A percentile compares a stretch with the other conserved stretches of the same genome.
These are phyloP conservation scores for Cutaneotrichosporon sp. DNA, from an alignment of 1,284 basidiomycete species.

Conservation along the genomic window DNA sequence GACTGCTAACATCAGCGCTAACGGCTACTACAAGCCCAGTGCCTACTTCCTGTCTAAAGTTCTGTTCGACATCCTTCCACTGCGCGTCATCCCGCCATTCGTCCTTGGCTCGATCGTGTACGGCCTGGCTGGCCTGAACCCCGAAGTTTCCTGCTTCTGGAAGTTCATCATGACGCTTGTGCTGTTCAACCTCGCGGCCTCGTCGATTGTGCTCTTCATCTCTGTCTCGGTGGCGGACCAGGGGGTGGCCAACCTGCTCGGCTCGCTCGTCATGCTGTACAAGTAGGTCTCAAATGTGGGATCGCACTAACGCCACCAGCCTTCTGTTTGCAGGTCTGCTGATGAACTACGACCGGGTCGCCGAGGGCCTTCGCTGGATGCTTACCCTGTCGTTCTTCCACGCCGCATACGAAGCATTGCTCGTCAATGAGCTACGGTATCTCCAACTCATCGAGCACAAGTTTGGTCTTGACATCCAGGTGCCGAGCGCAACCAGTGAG, in stretches of 20 bases:
- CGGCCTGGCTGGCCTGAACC: slow-evolving; percentile 87
- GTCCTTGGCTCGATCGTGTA: slow-evolving; percentile 95
- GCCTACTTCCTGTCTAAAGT: slow-evolving; percentile 97
- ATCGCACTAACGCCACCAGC: slow-evolving; percentile 57
- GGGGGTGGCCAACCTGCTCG: slow-evolving; percentile 87
- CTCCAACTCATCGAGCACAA: slow-evolving; percentile 87
- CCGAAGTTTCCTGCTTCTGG: slow-evolving; percentile 87
- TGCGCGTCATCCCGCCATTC: slow-evolving; percentile 90
- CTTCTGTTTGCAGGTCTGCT: slow-evolving; percentile 91
- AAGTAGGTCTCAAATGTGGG: slow-evolving; percentile 65
- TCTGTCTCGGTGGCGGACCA: slow-evolving; percentile 83
- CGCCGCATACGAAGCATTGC: slow-evolving; percentile 94
- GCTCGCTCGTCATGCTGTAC: slow-evolving; percentile 94
- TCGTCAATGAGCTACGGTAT: slow-evolving; percentile 93
- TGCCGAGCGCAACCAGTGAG: slow-evolving; percentile 80
- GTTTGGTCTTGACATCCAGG: slow-evolving; percentile 91
- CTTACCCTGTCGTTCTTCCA: slow-evolving; percentile 96
- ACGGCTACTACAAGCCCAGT: slow-evolving; percentile 93
- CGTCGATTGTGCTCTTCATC: slow-evolving; percentile 84
- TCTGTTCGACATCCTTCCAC: slow-evolving; percentile 91
- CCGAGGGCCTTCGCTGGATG: slow-evolving; percentile 73
- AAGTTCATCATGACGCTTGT: slow-evolving; percentile 95
- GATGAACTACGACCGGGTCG: slow-evolving; percentile 88
- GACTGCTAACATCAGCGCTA: slow-evolving; percentile 63
- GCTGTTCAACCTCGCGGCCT: slow-evolving; percentile 91